These are phyloP conservation scores for Fusarium palustre DNA, from an alignment of 2,329 filamentous ascomycete genomes.

Conservation along the genomic window DNA sequence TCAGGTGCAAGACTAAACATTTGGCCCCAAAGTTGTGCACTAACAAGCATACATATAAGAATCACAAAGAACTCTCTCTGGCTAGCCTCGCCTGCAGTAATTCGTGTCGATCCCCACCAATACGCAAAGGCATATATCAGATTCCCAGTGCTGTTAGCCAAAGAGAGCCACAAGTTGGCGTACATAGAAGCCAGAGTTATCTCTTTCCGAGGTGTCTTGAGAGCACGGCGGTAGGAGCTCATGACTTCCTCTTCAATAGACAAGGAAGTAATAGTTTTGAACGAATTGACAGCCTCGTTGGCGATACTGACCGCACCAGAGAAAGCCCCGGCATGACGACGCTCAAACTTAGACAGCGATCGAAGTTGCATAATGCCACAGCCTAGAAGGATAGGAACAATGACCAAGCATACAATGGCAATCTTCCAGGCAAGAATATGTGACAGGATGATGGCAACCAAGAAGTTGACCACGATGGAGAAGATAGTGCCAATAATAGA, in stretches of 20 bases:
- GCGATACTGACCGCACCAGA: slow-evolving; percentile 72
- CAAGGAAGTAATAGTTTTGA: slow-evolving; percentile 71
- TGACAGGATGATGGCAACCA: slow-evolving; percentile 75
- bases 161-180: slow-evolving; percentile 70
- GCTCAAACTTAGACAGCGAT: slow-evolving; percentile 70
- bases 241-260: slow-evolving; percentile 65
- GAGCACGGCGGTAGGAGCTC: slow-evolving; percentile 63
- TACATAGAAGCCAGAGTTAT: slow-evolving; percentile 62
- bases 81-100: slow-evolving; percentile 72
- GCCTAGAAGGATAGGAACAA: slow-evolving; percentile 75
- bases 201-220: slow-evolving; percentile 65
- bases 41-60: slow-evolving; percentile 76
- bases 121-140: slow-evolving; percentile 81
- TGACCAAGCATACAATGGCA: slow-evolving; percentile 76
- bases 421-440: slow-evolving; percentile 82
- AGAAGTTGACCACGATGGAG: slow-evolving; percentile 74
- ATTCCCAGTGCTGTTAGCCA: slow-evolving; percentile 71
- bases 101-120: slow-evolving; percentile 82
- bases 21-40: slow-evolving; percentile 78
- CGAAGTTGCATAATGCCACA: slow-evolving; percentile 76
- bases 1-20: slow-evolving; percentile 82
- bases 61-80: slow-evolving; percentile 81
- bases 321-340: slow-evolving; percentile 73
- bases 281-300: slow-evolving; percentile 73
- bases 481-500: slow-evolving; percentile 77